Evolutionary conservation across 2,329 filamentous ascomycete genomes (phyloP), one percentile per base, ranked within the genome.

Genomic region (Aspergillus clavatus): DNA sequence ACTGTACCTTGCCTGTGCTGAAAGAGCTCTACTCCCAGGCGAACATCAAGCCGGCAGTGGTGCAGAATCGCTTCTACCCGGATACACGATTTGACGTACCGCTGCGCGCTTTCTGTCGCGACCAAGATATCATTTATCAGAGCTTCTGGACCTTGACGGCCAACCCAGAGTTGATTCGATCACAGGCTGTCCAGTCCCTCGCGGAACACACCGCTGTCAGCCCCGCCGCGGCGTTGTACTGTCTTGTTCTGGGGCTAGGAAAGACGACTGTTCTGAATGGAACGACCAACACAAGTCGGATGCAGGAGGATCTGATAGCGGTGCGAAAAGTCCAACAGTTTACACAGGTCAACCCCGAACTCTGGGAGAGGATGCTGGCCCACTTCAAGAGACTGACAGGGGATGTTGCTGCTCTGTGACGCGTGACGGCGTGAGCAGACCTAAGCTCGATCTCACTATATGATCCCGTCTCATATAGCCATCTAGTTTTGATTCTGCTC

Each of bases 11-110:
- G 2, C 62, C 72, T 0, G 65, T 80, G 1, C 72, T 93, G 0
- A 62, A 75, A 42, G 65, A 68, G 4, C 67, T 89, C 1, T 61
- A 57, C 1, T 58, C 71, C 1, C 56, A 68, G 14, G 70, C 72
- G 3, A 66, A 56, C 0, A 59, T 81, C 54, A 78, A 76, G 52
- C 80, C 79, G 0, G 72, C 77, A 1, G 76, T 89, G 1, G 82
- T 90, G 4, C 87, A 93, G 68, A 91, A 93, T 59, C 78, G 85
- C 1, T 88, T 93, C 66, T 79, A 83, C 58, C 65, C 69, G 1
- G 66, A 69, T 2, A 84, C 80, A 0, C 59, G 62, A 2, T 86
- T 78, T 55, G 87, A 90, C 51, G 67, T 70, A 0, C 67, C 70
- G 0, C 64, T 90, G 12, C 77, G 86, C 18, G 66, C 69, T 0